phyloP scores from a whole-genome alignment of 1,284 basidiomycete species.

The Trichosporon faecale region DNA sequence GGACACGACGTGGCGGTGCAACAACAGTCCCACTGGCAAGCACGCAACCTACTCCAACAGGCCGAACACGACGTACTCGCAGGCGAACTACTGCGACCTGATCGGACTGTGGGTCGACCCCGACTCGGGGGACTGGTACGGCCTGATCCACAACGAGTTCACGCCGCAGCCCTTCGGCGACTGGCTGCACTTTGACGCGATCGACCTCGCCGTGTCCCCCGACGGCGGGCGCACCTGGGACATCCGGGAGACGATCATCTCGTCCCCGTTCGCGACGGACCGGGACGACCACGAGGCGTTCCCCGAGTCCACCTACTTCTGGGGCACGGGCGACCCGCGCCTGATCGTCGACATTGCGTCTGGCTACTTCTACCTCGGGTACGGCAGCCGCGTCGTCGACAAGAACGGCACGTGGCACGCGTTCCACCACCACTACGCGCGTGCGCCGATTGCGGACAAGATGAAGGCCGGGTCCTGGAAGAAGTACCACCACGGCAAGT shows the following conservation, averaged over 20 bases:
- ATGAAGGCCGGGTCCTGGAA: constrained; percentile 11
- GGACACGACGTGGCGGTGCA: constrained; percentile 17
- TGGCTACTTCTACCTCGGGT: constrained; percentile 17
- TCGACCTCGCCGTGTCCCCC: constrained; percentile 10
- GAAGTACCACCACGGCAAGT: constrained; percentile 14
- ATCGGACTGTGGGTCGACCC: constrained; percentile 17
- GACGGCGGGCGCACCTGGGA: constrained; percentile 15
- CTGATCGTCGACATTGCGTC: constrained; percentile 13
- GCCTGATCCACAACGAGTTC: constrained; percentile 18
- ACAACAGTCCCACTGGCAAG: constrained; percentile 15
- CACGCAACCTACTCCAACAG: constrained; percentile 9
- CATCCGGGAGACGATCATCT: constrained; percentile 12
- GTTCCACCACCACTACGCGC: constrained; percentile 16
- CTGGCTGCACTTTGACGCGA: constrained; percentile 15
- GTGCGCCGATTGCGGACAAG: constrained; percentile 13
- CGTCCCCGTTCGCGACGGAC: constrained; percentile 2
- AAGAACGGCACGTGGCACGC: constrained; percentile 15
- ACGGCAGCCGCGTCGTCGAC: constrained; percentile 14
- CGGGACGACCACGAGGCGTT: constrained; percentile 9
- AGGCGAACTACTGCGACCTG: constrained; percentile 20
- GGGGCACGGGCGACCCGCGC: constrained; percentile 17
- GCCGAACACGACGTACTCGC: not conserved
- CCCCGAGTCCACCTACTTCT: constrained; percentile 12
- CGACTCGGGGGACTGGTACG: constrained; percentile 12
- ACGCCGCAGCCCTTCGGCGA: constrained; percentile 13